Evolutionary conservation across 139 green algal genomes (phyloP).

Genomic region (Desmodesmus armatus): DNA sequence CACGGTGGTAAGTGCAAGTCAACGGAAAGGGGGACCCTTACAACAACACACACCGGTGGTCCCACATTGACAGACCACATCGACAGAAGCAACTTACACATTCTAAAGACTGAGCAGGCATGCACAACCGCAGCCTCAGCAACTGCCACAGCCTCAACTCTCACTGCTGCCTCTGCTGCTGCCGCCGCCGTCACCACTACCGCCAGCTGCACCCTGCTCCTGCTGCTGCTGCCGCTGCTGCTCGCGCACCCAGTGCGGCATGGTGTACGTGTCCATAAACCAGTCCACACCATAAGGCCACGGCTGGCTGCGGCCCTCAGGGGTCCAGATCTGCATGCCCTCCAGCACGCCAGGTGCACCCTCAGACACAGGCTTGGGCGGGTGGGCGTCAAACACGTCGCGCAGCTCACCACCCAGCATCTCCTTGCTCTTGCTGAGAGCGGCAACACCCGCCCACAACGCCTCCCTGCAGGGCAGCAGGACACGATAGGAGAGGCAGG

Average conservation of each 20-base stretch:
- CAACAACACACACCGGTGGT: no score
- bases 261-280: slow-evolving; percentile 62
- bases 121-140: background rate
- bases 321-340: slow-evolving; percentile 49
- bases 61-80: no score
- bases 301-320: slow-evolving; percentile 4
- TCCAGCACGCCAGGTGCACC: background rate
- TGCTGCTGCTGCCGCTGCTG: slow-evolving; percentile 35
- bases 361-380: slow-evolving; percentile 11
- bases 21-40: no score
- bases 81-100: no score
- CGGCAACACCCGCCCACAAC: slow-evolving; percentile 42
- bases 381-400: slow-evolving; percentile 60
- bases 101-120: no score
- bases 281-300: slow-evolving; percentile 70
- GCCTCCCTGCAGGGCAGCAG: slow-evolving; percentile 14
- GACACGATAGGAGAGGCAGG: no score
- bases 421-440: slow-evolving; percentile 30
- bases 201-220: background rate
- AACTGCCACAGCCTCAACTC: background rate
- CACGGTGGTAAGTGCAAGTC: no score
- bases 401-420: slow-evolving; percentile 56
- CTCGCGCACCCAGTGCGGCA: slow-evolving; percentile 58
- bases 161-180: no score
- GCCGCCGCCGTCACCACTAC: background rate